These are phyloP conservation scores for Sarocladiaceae sp. DNA, from an alignment of 2,329 filamentous ascomycete species.

Conservation along the genomic window DNA sequence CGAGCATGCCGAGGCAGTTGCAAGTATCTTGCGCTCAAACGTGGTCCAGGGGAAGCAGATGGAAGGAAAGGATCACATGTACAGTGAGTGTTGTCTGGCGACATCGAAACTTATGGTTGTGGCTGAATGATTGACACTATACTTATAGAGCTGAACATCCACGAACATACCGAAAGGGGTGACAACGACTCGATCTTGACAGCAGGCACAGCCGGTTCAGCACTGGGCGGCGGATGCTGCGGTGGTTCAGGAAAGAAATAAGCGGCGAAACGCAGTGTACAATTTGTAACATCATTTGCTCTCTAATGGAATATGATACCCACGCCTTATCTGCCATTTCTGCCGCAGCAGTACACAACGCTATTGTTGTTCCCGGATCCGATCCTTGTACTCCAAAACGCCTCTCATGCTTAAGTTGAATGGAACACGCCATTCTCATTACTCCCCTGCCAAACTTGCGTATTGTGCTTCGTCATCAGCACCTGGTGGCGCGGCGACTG, in stretches of 20 bases:
- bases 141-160: slow-evolving; percentile 72
- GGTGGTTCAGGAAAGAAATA: slow-evolving; percentile 18
- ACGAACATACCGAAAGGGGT: slow-evolving; percentile 84
- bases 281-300: slow-evolving; percentile 23
- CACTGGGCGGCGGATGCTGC: slow-evolving; percentile 27
- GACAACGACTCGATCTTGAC: slow-evolving; percentile 89
- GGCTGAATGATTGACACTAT: background rate
- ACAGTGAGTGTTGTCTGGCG: slow-evolving; percentile 47
- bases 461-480: slow-evolving; percentile 70
- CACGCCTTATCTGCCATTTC: slow-evolving; percentile 9
- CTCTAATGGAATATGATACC: slow-evolving; percentile 17
- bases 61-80: slow-evolving; percentile 42
- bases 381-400: slow-evolving; percentile 14
- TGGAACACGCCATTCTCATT: slow-evolving; percentile 27
- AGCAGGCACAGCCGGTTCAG: slow-evolving; percentile 31
- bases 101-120: background rate
- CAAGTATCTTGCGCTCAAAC: slow-evolving; percentile 74
- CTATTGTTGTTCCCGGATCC: too few species aligned
- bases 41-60: slow-evolving; percentile 74
- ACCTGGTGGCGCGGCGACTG: slow-evolving; percentile 75
- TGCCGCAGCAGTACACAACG: slow-evolving; percentile 12
- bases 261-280: slow-evolving; percentile 15
- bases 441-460: slow-evolving; percentile 80
- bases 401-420: slow-evolving; percentile 18
- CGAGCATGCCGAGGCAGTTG: slow-evolving; percentile 76